These are phyloP conservation scores for Andrographis paniculata DNA, from an alignment of 305 asterid species.

Conservation along the genomic window DNA sequence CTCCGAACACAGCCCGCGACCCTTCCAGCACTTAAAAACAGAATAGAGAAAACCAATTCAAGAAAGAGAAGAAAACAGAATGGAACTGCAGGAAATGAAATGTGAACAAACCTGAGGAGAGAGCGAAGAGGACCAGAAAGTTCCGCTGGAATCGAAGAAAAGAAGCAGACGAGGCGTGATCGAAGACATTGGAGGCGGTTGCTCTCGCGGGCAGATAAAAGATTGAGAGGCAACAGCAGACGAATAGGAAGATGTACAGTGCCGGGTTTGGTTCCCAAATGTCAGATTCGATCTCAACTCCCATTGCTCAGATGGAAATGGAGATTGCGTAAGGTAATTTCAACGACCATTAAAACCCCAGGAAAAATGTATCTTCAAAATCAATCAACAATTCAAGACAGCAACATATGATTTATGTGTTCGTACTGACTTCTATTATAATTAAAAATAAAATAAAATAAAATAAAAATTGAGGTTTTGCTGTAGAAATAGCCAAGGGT, in stretches of 20 bases:
- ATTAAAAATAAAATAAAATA: no score
- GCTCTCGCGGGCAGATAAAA: constrained; percentile 39
- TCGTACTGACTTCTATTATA: no score
- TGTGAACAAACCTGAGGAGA: constrained; percentile 50
- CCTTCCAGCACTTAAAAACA: constrained; percentile 47
- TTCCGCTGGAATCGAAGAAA: constrained; percentile 53
- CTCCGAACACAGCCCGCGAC: constrained; percentile 68
- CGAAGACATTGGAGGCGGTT: constrained; percentile 39
- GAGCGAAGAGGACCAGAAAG: constrained; percentile 53
- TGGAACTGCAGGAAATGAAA: constrained; percentile 2
- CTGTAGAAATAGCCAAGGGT: not conserved
- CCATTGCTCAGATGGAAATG: constrained; percentile 35
- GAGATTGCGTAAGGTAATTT: not conserved
- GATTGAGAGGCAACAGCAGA: constrained; percentile 47
- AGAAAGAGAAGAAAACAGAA: not conserved
- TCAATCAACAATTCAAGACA: no score
- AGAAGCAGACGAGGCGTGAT: constrained; percentile 49
- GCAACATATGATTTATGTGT: no score
- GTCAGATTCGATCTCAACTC: constrained; percentile 62
- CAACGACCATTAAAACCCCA: no score
- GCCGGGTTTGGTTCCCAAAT: constrained; percentile 69
- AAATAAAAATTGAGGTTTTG: no score
- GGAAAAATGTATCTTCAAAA: no score
- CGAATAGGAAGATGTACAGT: constrained; percentile 37
- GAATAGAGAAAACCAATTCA: constrained; percentile 12